Evolutionary conservation across 768 basidiomycete species (phyloP).

Genomic region (Lenzites betulinus): DNA sequence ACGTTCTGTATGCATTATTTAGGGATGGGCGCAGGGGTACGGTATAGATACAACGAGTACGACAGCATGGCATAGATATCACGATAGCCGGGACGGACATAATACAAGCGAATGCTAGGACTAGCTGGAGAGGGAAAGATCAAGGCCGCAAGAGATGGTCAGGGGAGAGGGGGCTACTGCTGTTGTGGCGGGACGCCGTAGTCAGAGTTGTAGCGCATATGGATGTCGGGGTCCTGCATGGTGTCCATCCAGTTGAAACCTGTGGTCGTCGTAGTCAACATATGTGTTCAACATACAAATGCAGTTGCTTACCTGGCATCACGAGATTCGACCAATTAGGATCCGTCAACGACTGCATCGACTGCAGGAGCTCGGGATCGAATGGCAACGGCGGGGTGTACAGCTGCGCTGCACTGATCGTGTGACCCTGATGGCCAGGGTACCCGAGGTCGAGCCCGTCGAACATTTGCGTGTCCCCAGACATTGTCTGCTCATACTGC

Average conservation of each 20-base stretch:
- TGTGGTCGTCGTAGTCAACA: neutral
- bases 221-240: constrained; percentile 17
- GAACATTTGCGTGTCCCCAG: constrained; percentile 15
- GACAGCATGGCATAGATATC: constrained; percentile 11
- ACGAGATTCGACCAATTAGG: constrained; percentile 58
- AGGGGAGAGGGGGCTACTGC: neutral
- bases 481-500: neutral
- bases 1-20: neutral
- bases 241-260: constrained; percentile 30
- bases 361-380: constrained; percentile 61
- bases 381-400: constrained; percentile 59
- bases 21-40: neutral
- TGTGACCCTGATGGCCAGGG: constrained; percentile 24
- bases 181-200: neutral
- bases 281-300: neutral
- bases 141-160: neutral
- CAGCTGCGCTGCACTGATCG: constrained; percentile 35
- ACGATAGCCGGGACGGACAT: neutral
- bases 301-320: constrained; percentile 45
- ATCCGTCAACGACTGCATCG: constrained; percentile 59
- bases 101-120: neutral
- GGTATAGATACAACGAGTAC: constrained; percentile 7
- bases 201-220: constrained; percentile 10
- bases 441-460: constrained; percentile 22
- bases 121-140: neutral